phyloP scores from a whole-genome alignment of 1,139 yeast genomes.

The Hyphopichia khmerensis region DNA sequence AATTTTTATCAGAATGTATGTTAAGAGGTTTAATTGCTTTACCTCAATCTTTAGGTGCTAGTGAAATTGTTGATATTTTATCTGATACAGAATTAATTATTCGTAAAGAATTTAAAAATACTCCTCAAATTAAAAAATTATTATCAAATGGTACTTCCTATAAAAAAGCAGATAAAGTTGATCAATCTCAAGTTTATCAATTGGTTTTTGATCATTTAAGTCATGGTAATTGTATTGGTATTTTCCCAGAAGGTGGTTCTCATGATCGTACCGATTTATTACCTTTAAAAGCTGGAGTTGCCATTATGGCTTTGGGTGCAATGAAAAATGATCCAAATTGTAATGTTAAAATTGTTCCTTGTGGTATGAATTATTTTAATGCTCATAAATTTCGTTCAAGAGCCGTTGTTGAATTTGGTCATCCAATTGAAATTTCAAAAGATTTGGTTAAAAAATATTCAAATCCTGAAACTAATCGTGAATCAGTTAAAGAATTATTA shows the following conservation, averaged over 20 bases:
- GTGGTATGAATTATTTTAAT: constrained; percentile 96
- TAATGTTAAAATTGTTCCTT: constrained; percentile 84
- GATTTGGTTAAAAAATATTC: constrained; percentile 66
- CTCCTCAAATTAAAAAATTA: constrained; percentile 41
- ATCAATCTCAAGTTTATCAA: constrained; percentile 80
- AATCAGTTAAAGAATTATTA: constrained; percentile 70
- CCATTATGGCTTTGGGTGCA: constrained; percentile 96
- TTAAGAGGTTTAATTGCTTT: constrained; percentile 72
- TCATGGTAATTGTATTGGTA: constrained; percentile 83
- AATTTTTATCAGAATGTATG: constrained; percentile 64
- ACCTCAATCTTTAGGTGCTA: constrained; percentile 77
- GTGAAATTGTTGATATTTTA: constrained; percentile 65
- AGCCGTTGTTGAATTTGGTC: constrained; percentile 93
- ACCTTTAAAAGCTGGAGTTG: constrained; percentile 96
- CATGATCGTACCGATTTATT: constrained; percentile 90
- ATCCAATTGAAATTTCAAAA: constrained; percentile 70
- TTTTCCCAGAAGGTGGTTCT: constrained; percentile 97
- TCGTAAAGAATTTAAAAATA: constrained; percentile 67
- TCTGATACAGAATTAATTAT: constrained; percentile 75
- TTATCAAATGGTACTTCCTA: constrained; percentile 56
- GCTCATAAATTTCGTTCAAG: constrained; percentile 93
- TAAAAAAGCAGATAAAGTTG: constrained; percentile 78
- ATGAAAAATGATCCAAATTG: constrained; percentile 69
- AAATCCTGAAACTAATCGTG: constrained; percentile 63
- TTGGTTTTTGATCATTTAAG: constrained; percentile 80